Conservation (phyloP, 176 grass and related monocot genomes). For the Musa itinerans region DNA sequence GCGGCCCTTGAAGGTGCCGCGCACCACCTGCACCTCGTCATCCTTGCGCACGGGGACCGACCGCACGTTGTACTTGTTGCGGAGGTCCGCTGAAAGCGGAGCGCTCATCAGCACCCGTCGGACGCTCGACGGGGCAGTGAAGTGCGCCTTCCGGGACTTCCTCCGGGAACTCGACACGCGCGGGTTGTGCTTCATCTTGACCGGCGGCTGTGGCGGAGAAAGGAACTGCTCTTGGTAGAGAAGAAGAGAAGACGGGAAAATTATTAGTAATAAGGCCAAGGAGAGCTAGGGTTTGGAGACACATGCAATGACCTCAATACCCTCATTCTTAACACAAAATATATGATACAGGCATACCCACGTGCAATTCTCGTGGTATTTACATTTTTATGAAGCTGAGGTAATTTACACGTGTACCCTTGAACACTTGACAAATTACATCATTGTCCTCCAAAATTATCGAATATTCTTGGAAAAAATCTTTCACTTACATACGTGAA, state of each 20-base stretch:
- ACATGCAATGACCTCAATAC: no score
- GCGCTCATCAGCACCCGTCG: constrained; percentile 1
- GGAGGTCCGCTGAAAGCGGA: background rate
- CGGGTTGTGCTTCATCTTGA: background rate
- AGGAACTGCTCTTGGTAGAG: background rate
- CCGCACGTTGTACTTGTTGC: background rate
- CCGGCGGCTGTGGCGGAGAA: background rate
- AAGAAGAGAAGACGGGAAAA: background rate
- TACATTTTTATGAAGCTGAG: no score
- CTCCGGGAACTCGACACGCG: background rate
- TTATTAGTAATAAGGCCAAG: background rate
- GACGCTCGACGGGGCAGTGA: background rate
- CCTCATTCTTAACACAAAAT: no score
- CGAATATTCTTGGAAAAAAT: no score
- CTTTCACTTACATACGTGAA: no score
- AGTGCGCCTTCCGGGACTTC: background rate
- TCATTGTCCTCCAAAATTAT: no score
- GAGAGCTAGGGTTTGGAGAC: background rate
- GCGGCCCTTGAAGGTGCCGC: background rate
- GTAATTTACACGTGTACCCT: no score
- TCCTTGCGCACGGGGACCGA: background rate
- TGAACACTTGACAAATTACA: no score
- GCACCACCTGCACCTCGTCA: background rate
- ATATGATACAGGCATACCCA: no score
- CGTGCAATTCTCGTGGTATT: no score